Base-by-base conservation (phyloP, 2,329 filamentous ascomycete species). In the Orbilia ellipsospora region DNA sequence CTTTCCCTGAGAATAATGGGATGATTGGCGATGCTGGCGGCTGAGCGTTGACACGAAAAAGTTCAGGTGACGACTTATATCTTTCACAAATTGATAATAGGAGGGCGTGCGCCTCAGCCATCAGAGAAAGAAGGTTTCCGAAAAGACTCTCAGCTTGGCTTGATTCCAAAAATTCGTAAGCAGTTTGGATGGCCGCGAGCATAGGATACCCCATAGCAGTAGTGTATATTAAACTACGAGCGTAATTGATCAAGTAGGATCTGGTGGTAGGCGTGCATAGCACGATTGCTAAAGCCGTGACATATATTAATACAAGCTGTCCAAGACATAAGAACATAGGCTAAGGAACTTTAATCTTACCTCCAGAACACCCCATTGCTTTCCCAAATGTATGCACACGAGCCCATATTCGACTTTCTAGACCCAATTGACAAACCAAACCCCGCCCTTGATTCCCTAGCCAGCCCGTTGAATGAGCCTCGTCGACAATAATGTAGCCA, bases 191-290 rank as follows among this genome's bases (percentile, higher is more conserved):
- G 13, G 86, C 86, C 0, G 86, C 86, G 0, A 91, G 84, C 1
- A 86, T 85, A 0, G 89, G 87, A 48, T 88, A 88, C 0, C 88
- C 86, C 82, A 91, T 85, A 31, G 90, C 89, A 0, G 90, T 92
- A 0, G 90, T 92, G 81, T 92, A 93, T 65, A 93, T 92, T 50
- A 93, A 82, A 1, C 87, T 89, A n/a, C 90, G 87, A 0, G 90
- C 90, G 79, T 93, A 93, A 80, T 93, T 93, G 81, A 92, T 36
- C 31, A 36, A 10, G 5, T 36, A 36, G 10, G 31, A 36, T 10
- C 31, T 36, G 10, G 31, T 36, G 31, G 10, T 36, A 36, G 31
- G 31, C 5, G 31, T 36, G 31, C 31, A 36, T 36, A 36, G 31
- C 31, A 36, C 31, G 8, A 36, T 36, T 36, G 31, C 31, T 36